Base-by-base conservation (phyloP, 2,329 filamentous ascomycete genomes). In the Sporothrix dimorphospora region DNA sequence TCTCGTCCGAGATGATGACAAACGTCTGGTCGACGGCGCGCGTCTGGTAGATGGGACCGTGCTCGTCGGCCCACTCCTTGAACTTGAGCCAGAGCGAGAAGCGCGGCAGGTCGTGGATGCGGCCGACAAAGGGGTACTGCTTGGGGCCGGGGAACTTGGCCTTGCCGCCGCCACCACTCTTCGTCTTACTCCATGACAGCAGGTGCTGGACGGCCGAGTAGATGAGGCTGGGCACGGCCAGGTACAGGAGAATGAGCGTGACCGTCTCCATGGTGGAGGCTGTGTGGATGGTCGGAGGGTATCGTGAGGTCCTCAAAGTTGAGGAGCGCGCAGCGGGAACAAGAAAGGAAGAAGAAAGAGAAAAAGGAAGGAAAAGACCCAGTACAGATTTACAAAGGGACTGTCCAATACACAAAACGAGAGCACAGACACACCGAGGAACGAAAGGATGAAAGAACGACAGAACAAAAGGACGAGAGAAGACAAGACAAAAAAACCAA, bases 71-170 rank as follows among this genome's bases (percentile, higher is more conserved):
- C 83, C 83, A 84, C 74, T 84, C 82, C 75, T 84, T 83, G 77
- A 86, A 85, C 78, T 86, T 86, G 75, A 85, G 81, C 85, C 84
- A 86, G 77, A 85, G 79, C 27, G 79, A 78, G 72, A 84, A 82
- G 55, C 82, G 80, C 9, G 84, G 82, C 1, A 86, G 75, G 73
- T 86, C 85, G 74, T 86, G 84, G 16, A 86, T 80, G 65, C 84
- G 82, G 40, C 84, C 84, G 21, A 86, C 78, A 27, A 86, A 76
- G 51, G 85, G 85, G 70, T 82, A 85, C 74, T 85, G 83, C 71
- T 78, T 80, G 12, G 85, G 85, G 0, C 84, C 84, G 0, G 84
- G 84, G 69, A 86, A 84, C 68, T 74, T 78, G 71, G 77, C 73
- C 73, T 80, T 79, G 19, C 69, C 12, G n/a, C 38, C 47, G n/a